phyloP scores from a whole-genome alignment of 2,329 filamentous ascomycete species.

The Lachnellula arida region DNA sequence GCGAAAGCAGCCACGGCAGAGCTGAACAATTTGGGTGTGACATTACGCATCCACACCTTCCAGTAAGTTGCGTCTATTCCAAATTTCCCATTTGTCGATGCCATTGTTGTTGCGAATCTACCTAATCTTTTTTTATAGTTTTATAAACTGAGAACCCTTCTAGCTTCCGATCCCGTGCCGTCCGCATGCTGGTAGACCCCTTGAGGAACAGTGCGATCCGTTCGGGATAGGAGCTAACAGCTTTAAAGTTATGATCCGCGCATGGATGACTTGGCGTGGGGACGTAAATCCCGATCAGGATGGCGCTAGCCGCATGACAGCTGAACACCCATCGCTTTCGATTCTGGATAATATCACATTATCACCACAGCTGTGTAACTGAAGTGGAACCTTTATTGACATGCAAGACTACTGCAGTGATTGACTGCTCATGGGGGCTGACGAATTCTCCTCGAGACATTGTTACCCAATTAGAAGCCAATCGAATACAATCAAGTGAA shows the following conservation, averaged over 20 bases:
- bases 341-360: background rate
- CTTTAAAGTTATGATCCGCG: conserved; percentile 10
- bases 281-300: background rate
- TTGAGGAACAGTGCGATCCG: background rate
- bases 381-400: background rate
- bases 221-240: background rate
- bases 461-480: background rate
- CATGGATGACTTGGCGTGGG: background rate
- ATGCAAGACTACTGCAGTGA: background rate
- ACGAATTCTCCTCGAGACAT: background rate
- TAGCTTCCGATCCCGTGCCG: background rate
- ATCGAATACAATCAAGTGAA: conserved; percentile 2
- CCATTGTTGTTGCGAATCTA: too few species aligned
- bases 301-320: background rate
- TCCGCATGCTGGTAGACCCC: background rate
- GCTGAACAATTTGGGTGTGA: too few species aligned
- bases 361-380: background rate
- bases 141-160: background rate
- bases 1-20: too few species aligned
- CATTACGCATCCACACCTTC: too few species aligned
- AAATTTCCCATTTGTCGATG: too few species aligned
- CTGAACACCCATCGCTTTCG: background rate
- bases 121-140: too few species aligned
- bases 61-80: too few species aligned
- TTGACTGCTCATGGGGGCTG: background rate